Evolutionary conservation across 768 basidiomycete genomes (phyloP).

Genomic region (Cubamyces lactineus): DNA sequence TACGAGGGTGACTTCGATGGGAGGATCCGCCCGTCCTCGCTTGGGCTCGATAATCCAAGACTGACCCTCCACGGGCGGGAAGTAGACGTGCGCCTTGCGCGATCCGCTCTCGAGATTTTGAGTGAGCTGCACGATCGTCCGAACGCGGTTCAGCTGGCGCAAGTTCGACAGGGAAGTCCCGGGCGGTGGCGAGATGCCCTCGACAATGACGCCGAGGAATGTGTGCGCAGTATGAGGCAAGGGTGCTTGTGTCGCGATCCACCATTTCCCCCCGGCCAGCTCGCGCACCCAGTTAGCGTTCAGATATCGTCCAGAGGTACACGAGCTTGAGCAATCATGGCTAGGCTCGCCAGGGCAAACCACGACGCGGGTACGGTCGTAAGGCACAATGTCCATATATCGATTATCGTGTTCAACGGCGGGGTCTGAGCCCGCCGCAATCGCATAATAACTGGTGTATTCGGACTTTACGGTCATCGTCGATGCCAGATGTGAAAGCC

Average conservation of each 20-base stretch:
- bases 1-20: constrained; percentile 63
- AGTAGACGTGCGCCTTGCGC: constrained; percentile 79
- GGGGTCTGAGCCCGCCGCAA: constrained; percentile 49
- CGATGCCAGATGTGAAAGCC: constrained; percentile 26
- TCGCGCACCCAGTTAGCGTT: constrained; percentile 91
- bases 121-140: constrained; percentile 84
- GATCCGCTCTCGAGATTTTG: constrained; percentile 68
- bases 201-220: constrained; percentile 72
- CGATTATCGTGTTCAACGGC: constrained; percentile 60
- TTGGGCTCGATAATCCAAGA: constrained; percentile 50
- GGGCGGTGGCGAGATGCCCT: constrained; percentile 43
- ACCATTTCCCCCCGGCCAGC: constrained; percentile 69
- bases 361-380: constrained; percentile 80
- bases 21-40: constrained; percentile 38
- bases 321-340: constrained; percentile 17
- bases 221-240: constrained; percentile 69
- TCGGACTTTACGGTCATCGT: constrained; percentile 29
- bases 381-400: constrained; percentile 74
- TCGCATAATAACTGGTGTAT: constrained; percentile 54
- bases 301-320: constrained; percentile 55
- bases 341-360: constrained; percentile 36
- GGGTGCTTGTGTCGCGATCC: constrained; percentile 88
- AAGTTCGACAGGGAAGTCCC: constrained; percentile 22
- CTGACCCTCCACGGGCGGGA: constrained; percentile 63
- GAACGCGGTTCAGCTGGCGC: constrained; percentile 48